Evolutionary conservation across 2,329 filamentous ascomycete species (phyloP), one percentile per base, ranked within the genome.

Genomic region (Sporothrix protearum): DNA sequence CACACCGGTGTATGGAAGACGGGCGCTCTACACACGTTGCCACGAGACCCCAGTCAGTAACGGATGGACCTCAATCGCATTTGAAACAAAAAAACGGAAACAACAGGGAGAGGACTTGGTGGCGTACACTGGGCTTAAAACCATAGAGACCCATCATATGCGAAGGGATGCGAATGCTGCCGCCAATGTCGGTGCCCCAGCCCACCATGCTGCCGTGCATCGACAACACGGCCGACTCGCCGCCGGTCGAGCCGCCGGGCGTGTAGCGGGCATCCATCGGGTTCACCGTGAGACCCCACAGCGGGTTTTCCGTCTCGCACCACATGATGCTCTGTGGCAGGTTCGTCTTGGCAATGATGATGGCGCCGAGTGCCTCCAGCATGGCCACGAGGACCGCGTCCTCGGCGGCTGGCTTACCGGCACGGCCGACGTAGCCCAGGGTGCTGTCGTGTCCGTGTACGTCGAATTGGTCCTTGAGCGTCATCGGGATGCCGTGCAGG

Each of bases 1-100:
- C 80, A 61, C 91, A 83, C 0, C 84, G 85, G 74, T 86, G 88
- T 76, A 92, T 87, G 0, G 73, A 14, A 89, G 75, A 0, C 84
- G 83, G 1, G 82, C 78, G 2, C 77, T 80, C n/a, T n/a, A n/a
- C n/a, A n/a, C n/a, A n/a, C n/a, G n/a, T n/a, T n/a, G n/a, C n/a
- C n/a, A n/a, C n/a, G n/a, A n/a, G n/a, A n/a, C n/a, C n/a, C n/a
- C n/a, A n/a, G n/a, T n/a, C n/a, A n/a, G n/a, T n/a, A n/a, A n/a
- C n/a, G n/a, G n/a, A n/a, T n/a, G n/a, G n/a, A n/a, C n/a, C n/a
- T n/a, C n/a, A n/a, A n/a, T n/a, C n/a, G n/a, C n/a, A n/a, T n/a
- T n/a, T n/a, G n/a, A n/a, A 75, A 49, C 16, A 19, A 19, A 4
- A 47, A 53, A 22, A 19, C 6, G n/a, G 51, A n/a, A 51, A 14